Conservation (phyloP, 352 stramenopile species). For the Hyaloperonospora arabidopsidis region DNA sequence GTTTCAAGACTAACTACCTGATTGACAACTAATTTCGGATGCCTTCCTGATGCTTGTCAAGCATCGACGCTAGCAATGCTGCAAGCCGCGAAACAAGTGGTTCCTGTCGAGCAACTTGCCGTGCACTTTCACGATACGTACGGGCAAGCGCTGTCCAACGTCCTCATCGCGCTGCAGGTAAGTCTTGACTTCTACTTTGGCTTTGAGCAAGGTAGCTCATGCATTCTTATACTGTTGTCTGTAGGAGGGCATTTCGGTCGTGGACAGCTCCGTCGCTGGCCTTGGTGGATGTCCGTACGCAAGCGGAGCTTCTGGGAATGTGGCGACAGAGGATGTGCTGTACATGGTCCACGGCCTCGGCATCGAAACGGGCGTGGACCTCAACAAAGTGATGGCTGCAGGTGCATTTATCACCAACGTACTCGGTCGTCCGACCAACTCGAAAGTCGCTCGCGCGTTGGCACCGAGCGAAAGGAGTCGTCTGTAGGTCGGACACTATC, state of each 20-base stretch:
- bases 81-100: conserved; percentile 56
- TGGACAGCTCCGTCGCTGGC: conserved; percentile 94
- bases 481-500: conserved; percentile 11
- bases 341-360: conserved; percentile 96
- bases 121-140: conserved; percentile 98
- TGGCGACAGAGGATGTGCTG: conserved; percentile 95
- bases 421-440: conserved; percentile 69
- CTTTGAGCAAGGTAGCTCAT: neutral
- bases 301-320: conserved; percentile 92
- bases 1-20: neutral
- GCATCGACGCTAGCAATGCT: conserved; percentile 81
- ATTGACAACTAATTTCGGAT: neutral
- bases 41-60: conserved; percentile 17
- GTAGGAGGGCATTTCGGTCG: conserved; percentile 86
- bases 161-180: conserved; percentile 86
- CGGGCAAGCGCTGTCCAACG: conserved; percentile 93
- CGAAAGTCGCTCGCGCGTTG: conserved; percentile 81
- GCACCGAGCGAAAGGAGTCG: conserved; percentile 29
- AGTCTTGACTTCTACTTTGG: neutral
- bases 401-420: conserved; percentile 85
- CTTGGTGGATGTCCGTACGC: conserved; percentile 95
- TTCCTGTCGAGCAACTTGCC: conserved; percentile 84
- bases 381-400: conserved; percentile 87
- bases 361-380: conserved; percentile 90
- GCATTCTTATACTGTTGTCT: conserved; percentile 9